These are phyloP conservation scores for Triadica sebifera DNA, from an alignment of 345 rosid genomes.

Conservation along the genomic window DNA sequence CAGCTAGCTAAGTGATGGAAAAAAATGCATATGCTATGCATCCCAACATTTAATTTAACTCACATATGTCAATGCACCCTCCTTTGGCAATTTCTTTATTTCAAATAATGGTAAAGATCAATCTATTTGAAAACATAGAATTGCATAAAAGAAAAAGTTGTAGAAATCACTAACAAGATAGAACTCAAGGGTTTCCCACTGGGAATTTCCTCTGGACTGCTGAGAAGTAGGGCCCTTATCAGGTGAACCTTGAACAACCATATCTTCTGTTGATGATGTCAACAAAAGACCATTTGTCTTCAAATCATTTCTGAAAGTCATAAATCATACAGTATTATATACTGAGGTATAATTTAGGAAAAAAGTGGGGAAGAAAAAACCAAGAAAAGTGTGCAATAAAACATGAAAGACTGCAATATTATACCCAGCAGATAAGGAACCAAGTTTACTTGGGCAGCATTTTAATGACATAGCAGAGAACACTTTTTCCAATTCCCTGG, in stretches of 20 bases:
- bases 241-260: constrained; percentile 47
- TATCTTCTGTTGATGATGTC: constrained; percentile 60
- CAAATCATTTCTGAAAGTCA: constrained; percentile 34
- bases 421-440: constrained; percentile 43
- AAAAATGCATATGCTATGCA: not conserved
- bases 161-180: constrained; percentile 71
- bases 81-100: not conserved
- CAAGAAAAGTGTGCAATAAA: not conserved
- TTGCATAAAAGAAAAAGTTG: constrained; percentile 16
- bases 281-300: constrained; percentile 54
- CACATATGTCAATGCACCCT: not conserved
- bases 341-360: not conserved
- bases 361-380: not conserved
- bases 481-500: constrained; percentile 82
- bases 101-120: not conserved
- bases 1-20: not conserved
- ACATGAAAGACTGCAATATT: not conserved
- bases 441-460: constrained; percentile 69
- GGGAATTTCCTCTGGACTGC: constrained; percentile 47
- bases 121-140: not conserved
- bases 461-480: constrained; percentile 72
- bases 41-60: not conserved
- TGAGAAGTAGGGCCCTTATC: constrained; percentile 42
- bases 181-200: constrained; percentile 87
- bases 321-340: not conserved